Base-by-base conservation (phyloP, 1,284 basidiomycete genomes). In the Fomitopsis palustris region DNA sequence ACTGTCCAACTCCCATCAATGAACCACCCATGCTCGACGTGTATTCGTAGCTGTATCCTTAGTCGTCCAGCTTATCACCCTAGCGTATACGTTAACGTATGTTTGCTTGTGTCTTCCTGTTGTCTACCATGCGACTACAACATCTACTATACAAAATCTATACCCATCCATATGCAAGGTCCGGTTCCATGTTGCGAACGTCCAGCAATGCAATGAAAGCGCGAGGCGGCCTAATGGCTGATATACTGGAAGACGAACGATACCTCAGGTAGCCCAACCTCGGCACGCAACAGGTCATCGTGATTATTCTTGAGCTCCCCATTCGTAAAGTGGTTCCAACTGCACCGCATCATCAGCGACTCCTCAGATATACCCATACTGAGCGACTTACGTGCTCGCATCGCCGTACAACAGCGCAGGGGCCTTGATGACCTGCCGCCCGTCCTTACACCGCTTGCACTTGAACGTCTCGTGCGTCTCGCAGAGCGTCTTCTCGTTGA, bases 391-490 rank as follows among this genome's bases (percentile, higher is more conserved):
- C 93, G 95, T 95, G 88, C 93, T 96, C 7, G 93, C 93, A 73
- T 99, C 96, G 37, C 97, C 97, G 67, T 99, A 99, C 19, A 99
- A 75, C 71, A 99, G 74, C 0, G 93, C 95, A 0, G 87, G 85
- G 2, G 93, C 82, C 73, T 96, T 97, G 70, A 86, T 80, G 49
- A 83, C 73, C 74, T 99, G 96, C 69, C 85, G 90, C 23, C 94
- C 96, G 62, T 93, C 81, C 73, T 85, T 90, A 77, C 97, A 99
- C 33, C 96, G 84, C 75, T 95, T 96, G 78, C 96, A 98, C 76
- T 98, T 99, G 85, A 95, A 97, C 4, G 93, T 95, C 70, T 97
- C 95, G 69, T 99, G 97, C 35, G 96, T 98, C 72, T 99, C 95
- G 69, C 92, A 95, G 4, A 87, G 72, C 7, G 96, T 97, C 55